Evolutionary conservation across 805 yeast genomes (phyloP).

Genomic region (Grigorovia transvaalensis): DNA sequence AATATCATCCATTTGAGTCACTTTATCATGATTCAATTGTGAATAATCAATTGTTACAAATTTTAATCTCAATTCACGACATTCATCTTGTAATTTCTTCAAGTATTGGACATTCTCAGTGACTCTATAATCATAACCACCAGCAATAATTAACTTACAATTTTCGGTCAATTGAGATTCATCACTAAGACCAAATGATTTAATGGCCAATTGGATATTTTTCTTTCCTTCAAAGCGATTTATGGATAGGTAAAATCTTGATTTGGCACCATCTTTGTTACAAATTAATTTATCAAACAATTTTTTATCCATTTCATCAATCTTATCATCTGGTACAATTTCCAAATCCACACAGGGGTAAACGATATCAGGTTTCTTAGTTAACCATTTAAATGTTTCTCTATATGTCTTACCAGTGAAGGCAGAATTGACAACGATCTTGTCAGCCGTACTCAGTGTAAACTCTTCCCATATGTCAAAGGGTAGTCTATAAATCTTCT

Average conservation of each 20-base stretch:
- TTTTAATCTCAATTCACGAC: slow-evolving; percentile 36
- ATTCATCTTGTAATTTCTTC: slow-evolving; percentile 43
- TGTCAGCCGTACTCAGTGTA: slow-evolving; percentile 67
- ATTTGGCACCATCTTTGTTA: slow-evolving; percentile 4
- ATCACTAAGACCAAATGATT: slow-evolving; percentile 42
- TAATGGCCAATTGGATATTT: slow-evolving; percentile 66
- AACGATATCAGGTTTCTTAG: slow-evolving; percentile 25
- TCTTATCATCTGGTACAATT: slow-evolving; percentile 13
- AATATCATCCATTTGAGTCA: not conserved
- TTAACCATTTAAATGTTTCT: slow-evolving; percentile 43
- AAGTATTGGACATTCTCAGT: slow-evolving; percentile 67
- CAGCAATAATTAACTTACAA: slow-evolving; percentile 61
- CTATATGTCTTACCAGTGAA: slow-evolving; percentile 68
- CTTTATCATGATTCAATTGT: slow-evolving; percentile 15
- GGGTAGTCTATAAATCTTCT: slow-evolving; percentile 63
- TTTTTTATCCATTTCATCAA: slow-evolving; percentile 10
- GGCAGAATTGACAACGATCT: slow-evolving; percentile 74
- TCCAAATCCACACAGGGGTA: slow-evolving; percentile 59
- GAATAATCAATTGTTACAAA: slow-evolving; percentile 33
- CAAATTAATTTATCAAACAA: slow-evolving; percentile 11
- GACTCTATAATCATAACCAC: slow-evolving; percentile 80
- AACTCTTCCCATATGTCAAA: slow-evolving; percentile 79
- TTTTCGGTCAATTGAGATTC: slow-evolving; percentile 17
- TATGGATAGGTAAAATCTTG: slow-evolving; percentile 52
- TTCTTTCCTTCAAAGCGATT: slow-evolving; percentile 87